phyloP scores from a whole-genome alignment of 106 monocot genomes.

The Chionographis japonica region DNA sequence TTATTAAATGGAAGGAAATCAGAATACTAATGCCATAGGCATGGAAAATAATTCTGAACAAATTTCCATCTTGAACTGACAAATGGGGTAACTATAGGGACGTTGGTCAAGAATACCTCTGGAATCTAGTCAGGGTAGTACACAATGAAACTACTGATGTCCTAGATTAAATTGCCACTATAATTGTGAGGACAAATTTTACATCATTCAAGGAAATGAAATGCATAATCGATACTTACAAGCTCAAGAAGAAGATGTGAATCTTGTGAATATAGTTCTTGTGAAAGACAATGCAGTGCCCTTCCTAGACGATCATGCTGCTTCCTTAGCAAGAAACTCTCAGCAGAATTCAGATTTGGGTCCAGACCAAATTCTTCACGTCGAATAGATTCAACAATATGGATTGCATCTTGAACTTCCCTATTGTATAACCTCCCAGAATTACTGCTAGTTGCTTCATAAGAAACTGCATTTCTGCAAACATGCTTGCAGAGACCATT shows the following conservation, averaged over 20 bases:
- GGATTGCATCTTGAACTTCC: slow-evolving; percentile 32
- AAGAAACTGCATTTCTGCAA: slow-evolving; percentile 2
- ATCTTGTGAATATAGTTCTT: slow-evolving; percentile 97
- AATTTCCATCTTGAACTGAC: too few species aligned
- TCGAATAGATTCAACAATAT: slow-evolving; percentile 77
- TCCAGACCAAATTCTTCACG: slow-evolving; percentile 92
- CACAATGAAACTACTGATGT: too few species aligned
- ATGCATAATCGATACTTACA: slow-evolving; percentile 36
- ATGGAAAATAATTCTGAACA: too few species aligned
- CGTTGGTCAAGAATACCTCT: too few species aligned
- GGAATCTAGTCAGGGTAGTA: too few species aligned
- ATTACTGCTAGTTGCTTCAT: slow-evolving; percentile 8
- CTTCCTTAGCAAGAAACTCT: slow-evolving; percentile 64
- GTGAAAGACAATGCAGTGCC: slow-evolving; percentile 91
- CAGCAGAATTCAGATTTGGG: slow-evolving; percentile 36
- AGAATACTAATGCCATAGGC: too few species aligned
- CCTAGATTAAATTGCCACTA: too few species aligned
- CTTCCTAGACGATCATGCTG: slow-evolving; percentile 99
- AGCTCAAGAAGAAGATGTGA: slow-evolving; percentile 98
- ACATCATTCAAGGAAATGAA: not conserved
- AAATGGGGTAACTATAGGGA: too few species aligned
- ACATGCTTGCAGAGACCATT: not conserved
- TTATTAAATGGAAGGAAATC: too few species aligned
- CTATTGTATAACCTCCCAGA: slow-evolving; percentile 11
- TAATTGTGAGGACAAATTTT: too few species aligned